These are phyloP conservation scores for Opeltia flavorubescens DNA, from an alignment of 495 filamentous ascomycete species.

Conservation along the genomic window DNA sequence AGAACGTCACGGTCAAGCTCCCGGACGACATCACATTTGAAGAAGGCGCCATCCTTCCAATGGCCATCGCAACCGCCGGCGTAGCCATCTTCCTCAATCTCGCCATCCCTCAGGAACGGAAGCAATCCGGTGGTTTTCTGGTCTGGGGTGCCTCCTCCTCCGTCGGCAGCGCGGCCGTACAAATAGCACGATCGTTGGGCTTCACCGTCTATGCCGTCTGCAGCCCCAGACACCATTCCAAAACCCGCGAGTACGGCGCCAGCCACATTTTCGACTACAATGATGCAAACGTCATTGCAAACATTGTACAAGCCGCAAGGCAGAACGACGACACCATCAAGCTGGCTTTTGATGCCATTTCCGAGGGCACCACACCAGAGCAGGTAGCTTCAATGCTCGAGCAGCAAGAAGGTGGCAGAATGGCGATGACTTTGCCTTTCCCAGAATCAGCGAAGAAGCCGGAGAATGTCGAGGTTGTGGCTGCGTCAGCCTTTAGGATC, in stretches of 20 bases:
- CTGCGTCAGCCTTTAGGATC: slow-evolving; percentile 1
- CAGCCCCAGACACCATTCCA: slow-evolving; percentile 22
- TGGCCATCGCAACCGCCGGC: slow-evolving; percentile 16
- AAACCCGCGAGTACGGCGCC: slow-evolving; percentile 22
- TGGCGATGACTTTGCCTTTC: slow-evolving; percentile 15
- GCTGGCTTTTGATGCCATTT: slow-evolving; percentile 11
- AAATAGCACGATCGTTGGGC: slow-evolving; percentile 23
- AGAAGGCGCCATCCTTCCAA: slow-evolving; percentile 29
- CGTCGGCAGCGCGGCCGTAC: slow-evolving; percentile 23
- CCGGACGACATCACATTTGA: slow-evolving; percentile 27
- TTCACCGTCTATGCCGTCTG: slow-evolving; percentile 22
- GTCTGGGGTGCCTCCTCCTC: slow-evolving; percentile 27
- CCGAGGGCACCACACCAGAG: slow-evolving; percentile 3
- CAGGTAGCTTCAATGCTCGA: slow-evolving; percentile 20
- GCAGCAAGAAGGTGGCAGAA: slow-evolving; percentile 22
- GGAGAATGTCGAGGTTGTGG: slow-evolving; percentile 3
- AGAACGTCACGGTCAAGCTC: slow-evolving; percentile 21
- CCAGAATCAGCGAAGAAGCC: slow-evolving; percentile 11
- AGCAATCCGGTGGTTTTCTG: slow-evolving; percentile 16
- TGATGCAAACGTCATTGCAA: slow-evolving; percentile 16
- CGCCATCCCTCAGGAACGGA: slow-evolving; percentile 10
- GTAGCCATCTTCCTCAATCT: slow-evolving; percentile 10
- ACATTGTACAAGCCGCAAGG: slow-evolving; percentile 20
- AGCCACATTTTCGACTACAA: slow-evolving; percentile 21
- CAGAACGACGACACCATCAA: slow-evolving; percentile 2